Evolutionary conservation across 441 rosid genomes (phyloP).

Genomic region (Euphorbia schlechtendalii): DNA sequence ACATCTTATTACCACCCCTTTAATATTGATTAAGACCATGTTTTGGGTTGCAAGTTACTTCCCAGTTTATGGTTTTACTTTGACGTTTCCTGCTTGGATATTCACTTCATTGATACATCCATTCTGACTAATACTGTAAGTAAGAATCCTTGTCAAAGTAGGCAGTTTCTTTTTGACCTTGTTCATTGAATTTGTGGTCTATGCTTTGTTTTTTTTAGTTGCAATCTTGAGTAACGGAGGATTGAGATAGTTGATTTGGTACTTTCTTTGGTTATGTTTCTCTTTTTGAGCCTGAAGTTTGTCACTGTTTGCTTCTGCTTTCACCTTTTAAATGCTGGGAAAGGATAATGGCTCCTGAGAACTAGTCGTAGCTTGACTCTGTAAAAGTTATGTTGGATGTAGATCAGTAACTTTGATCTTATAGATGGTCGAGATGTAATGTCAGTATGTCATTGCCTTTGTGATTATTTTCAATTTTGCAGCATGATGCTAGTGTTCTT

Average conservation of each 20-base stretch:
- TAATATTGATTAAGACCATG: not conserved
- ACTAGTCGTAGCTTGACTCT: not conserved
- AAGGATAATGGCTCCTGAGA: too few relatives aligned
- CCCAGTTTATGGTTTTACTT: not conserved
- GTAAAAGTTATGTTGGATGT: not conserved
- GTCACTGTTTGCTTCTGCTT: not conserved
- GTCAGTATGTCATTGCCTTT: not conserved
- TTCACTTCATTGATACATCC: too few relatives aligned
- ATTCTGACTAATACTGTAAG: not conserved
- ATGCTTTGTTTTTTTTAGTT: not conserved
- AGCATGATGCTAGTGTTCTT: conserved; percentile 79
- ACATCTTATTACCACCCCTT: not conserved
- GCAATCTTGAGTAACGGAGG: not conserved
- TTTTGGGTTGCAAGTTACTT: not conserved
- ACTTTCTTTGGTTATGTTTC: not conserved
- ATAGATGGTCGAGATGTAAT: not conserved
- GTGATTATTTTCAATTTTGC: conserved; percentile 21
- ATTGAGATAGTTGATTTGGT: not conserved
- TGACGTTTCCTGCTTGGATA: not conserved
- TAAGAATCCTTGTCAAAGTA: not conserved
- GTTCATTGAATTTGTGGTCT: not conserved
- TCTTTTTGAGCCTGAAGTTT: not conserved
- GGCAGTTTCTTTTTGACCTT: not conserved
- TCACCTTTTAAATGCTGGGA: not conserved
- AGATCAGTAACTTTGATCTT: not conserved